These are phyloP conservation scores for Xanthoconium separans DNA, from an alignment of 1,284 basidiomycete species.

Conservation along the genomic window DNA sequence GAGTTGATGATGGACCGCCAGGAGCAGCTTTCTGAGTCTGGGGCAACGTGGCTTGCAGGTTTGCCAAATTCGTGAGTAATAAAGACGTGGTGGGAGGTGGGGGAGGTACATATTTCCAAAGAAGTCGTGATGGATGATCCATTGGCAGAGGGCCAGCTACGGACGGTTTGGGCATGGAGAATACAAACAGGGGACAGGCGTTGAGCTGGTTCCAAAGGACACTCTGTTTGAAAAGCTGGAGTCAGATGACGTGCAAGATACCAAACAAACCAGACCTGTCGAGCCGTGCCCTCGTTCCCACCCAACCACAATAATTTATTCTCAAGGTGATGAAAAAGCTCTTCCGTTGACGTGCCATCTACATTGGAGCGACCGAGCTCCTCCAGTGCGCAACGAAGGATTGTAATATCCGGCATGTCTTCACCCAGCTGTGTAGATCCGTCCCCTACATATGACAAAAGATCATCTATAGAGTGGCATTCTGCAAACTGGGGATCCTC, in stretches of 20 bases:
- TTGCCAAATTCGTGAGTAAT: conserved; percentile 44
- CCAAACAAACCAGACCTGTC: conserved; percentile 46
- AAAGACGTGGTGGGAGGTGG: conserved; percentile 41
- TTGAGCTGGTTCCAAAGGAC: conserved; percentile 60
- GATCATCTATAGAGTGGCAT: conserved; percentile 48
- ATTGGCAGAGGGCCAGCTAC: conserved; percentile 5
- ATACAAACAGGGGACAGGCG: conserved; percentile 49
- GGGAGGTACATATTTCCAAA: conserved; percentile 56
- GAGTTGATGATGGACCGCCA: conserved; percentile 22
- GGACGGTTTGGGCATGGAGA: conserved; percentile 17
- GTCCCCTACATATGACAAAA: conserved; percentile 35
- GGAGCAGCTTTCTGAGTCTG: conserved; percentile 27
- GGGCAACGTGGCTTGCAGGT: conserved; percentile 48
- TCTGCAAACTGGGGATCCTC: conserved; percentile 48
- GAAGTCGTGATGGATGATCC: conserved; percentile 32
- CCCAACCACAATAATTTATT: conserved; percentile 55
- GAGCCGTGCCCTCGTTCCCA: conserved; percentile 41
- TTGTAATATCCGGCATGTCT: conserved; percentile 47
- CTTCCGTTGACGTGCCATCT: conserved; percentile 50
- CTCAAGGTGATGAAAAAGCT: conserved; percentile 58
- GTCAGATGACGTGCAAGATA: conserved; percentile 2
- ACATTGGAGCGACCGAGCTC: conserved; percentile 44
- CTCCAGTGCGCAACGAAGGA: conserved; percentile 60
- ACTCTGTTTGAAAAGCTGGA: conserved; percentile 39
- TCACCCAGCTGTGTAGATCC: conserved; percentile 32